Percentiles rank a stretch among this genome's conserved stretches.
Conservation (phyloP, 129 eudicot genomes). For the Pulicaria dysenterica region DNA sequence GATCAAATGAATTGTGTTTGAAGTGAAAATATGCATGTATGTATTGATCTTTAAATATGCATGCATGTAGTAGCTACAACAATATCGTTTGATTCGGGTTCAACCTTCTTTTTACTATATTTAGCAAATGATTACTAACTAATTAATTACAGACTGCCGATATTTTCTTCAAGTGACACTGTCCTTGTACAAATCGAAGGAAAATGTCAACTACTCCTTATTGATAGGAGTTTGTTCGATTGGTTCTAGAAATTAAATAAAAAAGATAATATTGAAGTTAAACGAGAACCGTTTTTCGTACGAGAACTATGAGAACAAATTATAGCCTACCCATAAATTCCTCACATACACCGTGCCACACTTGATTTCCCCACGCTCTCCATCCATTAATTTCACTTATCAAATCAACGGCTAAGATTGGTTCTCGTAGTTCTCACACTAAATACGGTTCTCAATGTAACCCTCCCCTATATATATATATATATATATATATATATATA, state of each 20-base stretch:
- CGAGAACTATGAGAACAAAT: no score
- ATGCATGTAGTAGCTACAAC: not conserved
- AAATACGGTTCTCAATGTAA: no score
- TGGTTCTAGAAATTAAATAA: not conserved
- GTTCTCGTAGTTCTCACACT: no score
- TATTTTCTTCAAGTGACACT: slow-evolving; percentile 20
- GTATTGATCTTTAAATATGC: slow-evolving; percentile 1
- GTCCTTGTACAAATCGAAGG: not conserved
- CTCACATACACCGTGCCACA: no score
- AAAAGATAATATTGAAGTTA: no score
- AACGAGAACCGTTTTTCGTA: no score
- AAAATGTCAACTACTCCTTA: slow-evolving; percentile 10
- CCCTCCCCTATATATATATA: no score
- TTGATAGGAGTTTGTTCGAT: not conserved
- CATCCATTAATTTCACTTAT: no score
- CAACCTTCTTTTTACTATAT: slow-evolving; percentile 26
- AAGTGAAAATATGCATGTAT: not conserved
- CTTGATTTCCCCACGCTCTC: no score
- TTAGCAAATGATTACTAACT: slow-evolving; percentile 19
- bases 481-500: no score
- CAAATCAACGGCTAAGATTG: no score
- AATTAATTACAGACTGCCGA: slow-evolving; percentile 12
- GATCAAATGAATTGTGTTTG: not conserved
- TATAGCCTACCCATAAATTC: no score
- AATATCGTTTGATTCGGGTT: slow-evolving; percentile 20